Evolutionary conservation across 805 yeast genomes (phyloP).

Genomic region (Metschnikowia corniflorae): DNA sequence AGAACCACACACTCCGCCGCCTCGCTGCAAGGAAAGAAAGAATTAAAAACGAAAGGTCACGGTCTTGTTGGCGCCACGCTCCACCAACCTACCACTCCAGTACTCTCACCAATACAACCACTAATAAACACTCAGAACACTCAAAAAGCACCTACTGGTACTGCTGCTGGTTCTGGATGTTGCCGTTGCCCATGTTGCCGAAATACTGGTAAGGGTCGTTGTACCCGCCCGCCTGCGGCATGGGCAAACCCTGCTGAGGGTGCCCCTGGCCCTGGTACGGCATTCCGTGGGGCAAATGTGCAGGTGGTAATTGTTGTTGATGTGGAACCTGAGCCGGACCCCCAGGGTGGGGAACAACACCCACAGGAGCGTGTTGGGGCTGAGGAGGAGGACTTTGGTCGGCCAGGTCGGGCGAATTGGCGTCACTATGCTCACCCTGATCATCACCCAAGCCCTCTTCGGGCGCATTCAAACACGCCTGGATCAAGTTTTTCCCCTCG

Average conservation of each 20-base stretch:
- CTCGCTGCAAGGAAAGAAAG: too few species aligned
- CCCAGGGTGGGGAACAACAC: constrained; percentile 20
- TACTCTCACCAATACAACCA: too few species aligned
- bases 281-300: constrained; percentile 43
- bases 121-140: too few species aligned
- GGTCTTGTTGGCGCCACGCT: too few species aligned
- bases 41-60: too few species aligned
- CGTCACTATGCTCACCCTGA: constrained; percentile 52
- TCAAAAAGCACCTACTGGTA: constrained; percentile 48
- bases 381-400: constrained; percentile 38
- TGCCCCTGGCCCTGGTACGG: constrained; percentile 42
- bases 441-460: constrained; percentile 73
- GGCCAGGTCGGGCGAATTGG: constrained; percentile 39
- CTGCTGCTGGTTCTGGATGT: constrained; percentile 50
- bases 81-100: too few species aligned
- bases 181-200: constrained; percentile 50
- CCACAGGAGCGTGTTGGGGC: constrained; percentile 22
- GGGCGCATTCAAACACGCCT: constrained; percentile 97
- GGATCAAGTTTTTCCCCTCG: constrained; percentile 95
- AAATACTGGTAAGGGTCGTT: constrained; percentile 61
- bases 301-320: constrained; percentile 33
- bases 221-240: constrained; percentile 50
- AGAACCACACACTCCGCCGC: too few species aligned
- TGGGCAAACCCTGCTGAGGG: constrained; percentile 39
- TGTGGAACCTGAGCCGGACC: constrained; percentile 24